phyloP scores from a whole-genome alignment of 768 basidiomycete genomes.

The Boletus pseudopeckii region DNA sequence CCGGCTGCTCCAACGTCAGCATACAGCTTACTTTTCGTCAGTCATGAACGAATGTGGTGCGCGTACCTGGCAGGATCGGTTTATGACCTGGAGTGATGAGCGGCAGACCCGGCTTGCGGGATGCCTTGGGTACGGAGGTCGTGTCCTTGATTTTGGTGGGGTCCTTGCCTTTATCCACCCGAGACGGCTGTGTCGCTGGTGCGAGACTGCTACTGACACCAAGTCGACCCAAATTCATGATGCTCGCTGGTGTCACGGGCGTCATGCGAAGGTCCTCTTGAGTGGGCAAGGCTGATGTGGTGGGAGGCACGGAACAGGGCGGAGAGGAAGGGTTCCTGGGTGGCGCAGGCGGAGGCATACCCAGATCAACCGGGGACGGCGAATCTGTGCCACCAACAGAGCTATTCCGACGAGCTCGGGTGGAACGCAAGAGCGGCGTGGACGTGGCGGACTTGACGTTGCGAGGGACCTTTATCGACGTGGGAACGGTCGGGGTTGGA shows the following conservation, averaged over 20 bases:
- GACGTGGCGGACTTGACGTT: slow-evolving; percentile 51
- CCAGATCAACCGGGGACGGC: slow-evolving; percentile 83
- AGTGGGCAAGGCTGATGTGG: slow-evolving; percentile 2
- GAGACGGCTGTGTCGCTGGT: slow-evolving; percentile 24
- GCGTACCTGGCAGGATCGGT: slow-evolving; percentile 67
- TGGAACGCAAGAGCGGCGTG: slow-evolving; percentile 53
- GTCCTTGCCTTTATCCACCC: slow-evolving; percentile 28
- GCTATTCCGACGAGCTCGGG: slow-evolving; percentile 42
- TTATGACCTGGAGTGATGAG: slow-evolving; percentile 59
- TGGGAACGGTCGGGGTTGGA: slow-evolving; percentile 39
- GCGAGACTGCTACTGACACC: slow-evolving; percentile 48
- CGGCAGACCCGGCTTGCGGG: slow-evolving; percentile 29
- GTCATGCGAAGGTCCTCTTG: slow-evolving; percentile 39
- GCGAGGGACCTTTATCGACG: slow-evolving; percentile 24
- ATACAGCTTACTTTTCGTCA: neutral
- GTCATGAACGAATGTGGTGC: neutral
- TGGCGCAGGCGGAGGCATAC: slow-evolving; percentile 83
- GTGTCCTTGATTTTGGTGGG: slow-evolving; percentile 29
- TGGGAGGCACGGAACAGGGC: slow-evolving; percentile 4
- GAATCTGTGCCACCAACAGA: slow-evolving; percentile 50
- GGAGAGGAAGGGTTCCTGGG: slow-evolving; percentile 30
- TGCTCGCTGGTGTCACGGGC: slow-evolving; percentile 87
- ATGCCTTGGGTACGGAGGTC: slow-evolving; percentile 16
- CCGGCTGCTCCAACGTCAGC: slow-evolving; percentile 31
- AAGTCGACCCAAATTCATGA: slow-evolving; percentile 82